Evolutionary conservation across 2,329 filamentous ascomycete species (phyloP), one percentile per base, ranked within the genome.

Genomic region (Onygena corvina): DNA sequence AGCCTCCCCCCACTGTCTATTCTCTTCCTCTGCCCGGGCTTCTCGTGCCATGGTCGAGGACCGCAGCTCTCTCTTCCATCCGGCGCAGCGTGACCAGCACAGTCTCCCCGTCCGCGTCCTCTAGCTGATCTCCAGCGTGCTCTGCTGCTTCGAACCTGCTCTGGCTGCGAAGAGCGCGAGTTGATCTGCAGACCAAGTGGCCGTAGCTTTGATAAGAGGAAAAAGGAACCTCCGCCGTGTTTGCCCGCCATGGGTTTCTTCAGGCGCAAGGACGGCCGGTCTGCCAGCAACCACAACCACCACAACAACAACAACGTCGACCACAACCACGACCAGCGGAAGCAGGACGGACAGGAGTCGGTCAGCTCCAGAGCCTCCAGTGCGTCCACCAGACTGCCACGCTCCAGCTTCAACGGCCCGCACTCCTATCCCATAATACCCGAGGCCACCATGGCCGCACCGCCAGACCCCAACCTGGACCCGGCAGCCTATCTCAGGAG

Each of bases 401-500:
- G 66, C 54, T 60, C 59, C 53, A 70, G 67, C 30, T 56, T 20
- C 42, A 68, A 69, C 51, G 67, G 73, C 55, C 64, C 68, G 46
- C 70, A 71, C 29, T 71, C 71, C 29, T 66, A 66, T 9, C 66
- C 72, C 52, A 76, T 89, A 57, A n/a, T 42, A 42, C 80, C 83
- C 58, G 85, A 88, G 66, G 75, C 93, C 60, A 79, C 87, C 55
- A 77, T 96, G 44, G 86, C 90, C 46, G 83, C 80, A 60, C 81
- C 88, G 12, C 89, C 90, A 23, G 89, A 96, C 67, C 89, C 90
- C 60, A 76, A 83, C 54, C 74, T 90, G 58, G 87, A 96, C 64
- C 89, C 90, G 16, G 86, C 84, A 20, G 89, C 82, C 53, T 96
- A 96, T 67, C 77, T 98, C 60, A 81, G 86, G 63, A 95, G 88